A percentile compares a stretch with the other conserved stretches of the same genome.
Conservation (phyloP, 441 rosid genomes). For the Brassica hybrid region DNA sequence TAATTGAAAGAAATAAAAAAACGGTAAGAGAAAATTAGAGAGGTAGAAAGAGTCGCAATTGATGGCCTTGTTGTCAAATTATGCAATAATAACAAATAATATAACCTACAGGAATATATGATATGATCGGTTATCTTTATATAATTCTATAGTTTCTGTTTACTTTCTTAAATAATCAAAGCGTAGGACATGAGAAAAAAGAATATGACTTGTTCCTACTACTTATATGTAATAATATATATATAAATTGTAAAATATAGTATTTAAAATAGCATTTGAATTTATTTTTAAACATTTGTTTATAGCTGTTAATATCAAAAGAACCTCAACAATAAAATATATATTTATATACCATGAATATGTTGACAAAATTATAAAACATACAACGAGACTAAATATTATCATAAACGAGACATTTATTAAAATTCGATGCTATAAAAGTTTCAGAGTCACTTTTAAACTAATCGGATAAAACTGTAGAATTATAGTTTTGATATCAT, state of each 20-base stretch:
- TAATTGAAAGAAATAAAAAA: not conserved
- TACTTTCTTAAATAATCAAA: not conserved
- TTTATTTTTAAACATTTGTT: not conserved
- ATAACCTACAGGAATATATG: not conserved
- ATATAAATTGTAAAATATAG: not conserved
- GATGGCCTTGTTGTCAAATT: not conserved
- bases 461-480: not conserved
- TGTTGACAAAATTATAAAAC: not conserved
- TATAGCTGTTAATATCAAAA: slow-evolving; percentile 28
- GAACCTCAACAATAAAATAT: not conserved
- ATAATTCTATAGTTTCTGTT: not conserved
- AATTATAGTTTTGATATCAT: not conserved
- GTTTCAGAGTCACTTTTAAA: not conserved
- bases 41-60: not conserved
- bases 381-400: no score
- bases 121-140: not conserved
- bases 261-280: no score
- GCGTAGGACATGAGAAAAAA: not conserved
- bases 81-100: not conserved
- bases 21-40: not conserved
- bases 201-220: not conserved
- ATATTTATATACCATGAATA: not conserved
- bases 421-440: not conserved
- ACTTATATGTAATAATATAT: no score
- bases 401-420: no score